phyloP scores from a whole-genome alignment of 768 basidiomycete genomes.

The Russula olivacea region DNA sequence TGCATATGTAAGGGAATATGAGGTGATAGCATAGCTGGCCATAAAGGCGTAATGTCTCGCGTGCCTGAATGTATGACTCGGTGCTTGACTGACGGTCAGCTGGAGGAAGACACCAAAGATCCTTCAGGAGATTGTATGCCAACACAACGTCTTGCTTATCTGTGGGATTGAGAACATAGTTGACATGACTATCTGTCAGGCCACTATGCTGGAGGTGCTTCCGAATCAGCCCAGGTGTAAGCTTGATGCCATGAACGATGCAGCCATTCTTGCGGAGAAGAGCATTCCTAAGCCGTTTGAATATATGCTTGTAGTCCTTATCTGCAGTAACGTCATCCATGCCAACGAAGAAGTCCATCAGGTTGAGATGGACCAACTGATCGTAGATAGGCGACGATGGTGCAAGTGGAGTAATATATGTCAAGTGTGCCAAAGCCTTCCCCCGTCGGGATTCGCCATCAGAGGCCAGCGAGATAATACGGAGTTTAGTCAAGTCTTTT shows the following conservation, averaged over 20 bases:
- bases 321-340: conserved; percentile 1
- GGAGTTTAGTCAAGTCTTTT: background rate
- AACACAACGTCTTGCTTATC: conserved; percentile 9
- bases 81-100: background rate
- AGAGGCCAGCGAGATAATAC: background rate
- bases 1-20: background rate
- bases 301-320: conserved; percentile 7
- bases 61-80: background rate
- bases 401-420: background rate
- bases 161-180: background rate
- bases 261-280: conserved; percentile 1
- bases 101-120: background rate
- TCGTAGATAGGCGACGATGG: background rate
- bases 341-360: background rate
- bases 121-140: background rate
- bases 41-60: background rate
- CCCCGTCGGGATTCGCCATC: background rate
- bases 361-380: background rate
- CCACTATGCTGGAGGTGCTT: background rate
- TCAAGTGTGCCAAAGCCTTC: background rate
- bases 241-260: background rate
- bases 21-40: background rate
- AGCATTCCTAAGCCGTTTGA: background rate
- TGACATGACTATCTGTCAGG: background rate
- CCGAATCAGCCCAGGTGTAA: background rate